Base-by-base conservation (phyloP, 75 land plant species). In the Cryptomeria japonica region DNA sequence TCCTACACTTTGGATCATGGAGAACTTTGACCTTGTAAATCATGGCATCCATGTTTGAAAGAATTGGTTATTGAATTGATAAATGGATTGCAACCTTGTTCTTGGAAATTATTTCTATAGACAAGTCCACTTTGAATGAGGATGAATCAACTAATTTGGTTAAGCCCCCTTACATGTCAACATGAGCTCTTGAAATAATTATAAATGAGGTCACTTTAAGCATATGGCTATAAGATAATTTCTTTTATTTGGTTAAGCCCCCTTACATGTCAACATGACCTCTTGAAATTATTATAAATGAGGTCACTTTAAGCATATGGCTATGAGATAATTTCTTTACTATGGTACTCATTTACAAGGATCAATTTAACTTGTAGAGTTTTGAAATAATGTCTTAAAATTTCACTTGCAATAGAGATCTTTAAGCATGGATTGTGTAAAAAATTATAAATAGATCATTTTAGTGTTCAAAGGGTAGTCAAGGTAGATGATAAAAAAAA, bases 241-340 rank as follows among this genome's bases (percentile, higher is more conserved):
- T 41, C 41, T 41, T 41, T 41, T 41, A 88, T 44, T 85, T 92
- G 53, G 78, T 32, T 79, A 84, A 94, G 61, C 89, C 93, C 90
- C 80, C 93, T 77, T 80, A 80, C 49, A 51, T 91, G 86, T 94
- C 98, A 55, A 97, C 99, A 46, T 91, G 98, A 76, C 84, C 91
- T 64, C 94, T 97, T 88, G 98, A 97, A 88, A 94, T 87, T 88
- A 87, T 97, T 41, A 88, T 97, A 18, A 97, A 97, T 91, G 97
- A 97, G 98, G 99, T 97, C 41, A n/a, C n/a, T n/a, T n/a, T 41
- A 41, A 41, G 2, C 1, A 41, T 41, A 41, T 41, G 41, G 41
- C 41, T 41, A 41, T 41, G 2, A 41, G 41, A 41, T 41, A 41
- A 41, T 2, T 41, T 41, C 41, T 41, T 41, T 41, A n/a, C 2